Conservation (phyloP, 2,329 filamentous ascomycete genomes). For the Chrysoporthe puriensis region DNA sequence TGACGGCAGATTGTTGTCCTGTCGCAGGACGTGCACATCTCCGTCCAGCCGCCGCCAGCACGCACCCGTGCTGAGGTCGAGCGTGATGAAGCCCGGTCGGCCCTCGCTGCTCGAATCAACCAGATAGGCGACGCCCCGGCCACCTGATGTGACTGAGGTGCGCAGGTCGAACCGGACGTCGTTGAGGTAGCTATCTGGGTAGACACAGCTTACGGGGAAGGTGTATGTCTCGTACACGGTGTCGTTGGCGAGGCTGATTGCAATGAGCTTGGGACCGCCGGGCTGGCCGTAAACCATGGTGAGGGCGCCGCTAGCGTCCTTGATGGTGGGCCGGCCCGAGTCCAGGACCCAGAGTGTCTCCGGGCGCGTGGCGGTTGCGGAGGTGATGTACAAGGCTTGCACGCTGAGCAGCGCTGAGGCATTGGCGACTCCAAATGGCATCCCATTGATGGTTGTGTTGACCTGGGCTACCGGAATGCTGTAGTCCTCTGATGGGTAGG, state of each 20-base stretch:
- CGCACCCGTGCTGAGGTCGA: conserved; percentile 46
- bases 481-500: conserved; percentile 38
- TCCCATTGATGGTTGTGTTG: conserved; percentile 45
- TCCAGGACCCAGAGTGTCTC: conserved; percentile 52
- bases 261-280: conserved; percentile 49
- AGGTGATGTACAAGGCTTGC: conserved; percentile 49
- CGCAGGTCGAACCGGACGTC: conserved; percentile 51
- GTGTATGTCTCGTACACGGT: conserved; percentile 44
- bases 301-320: conserved; percentile 38
- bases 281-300: conserved; percentile 49
- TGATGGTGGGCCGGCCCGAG: conserved; percentile 48
- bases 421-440: conserved; percentile 49
- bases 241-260: conserved; percentile 45
- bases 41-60: conserved; percentile 45
- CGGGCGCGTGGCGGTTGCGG: conserved; percentile 31
- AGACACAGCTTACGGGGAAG: conserved; percentile 46
- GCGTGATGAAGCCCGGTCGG: conserved; percentile 50
- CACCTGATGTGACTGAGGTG: conserved; percentile 42
- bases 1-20: conserved; percentile 38
- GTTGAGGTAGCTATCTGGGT: conserved; percentile 50
- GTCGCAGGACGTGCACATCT: conserved; percentile 35
- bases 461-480: conserved; percentile 41
- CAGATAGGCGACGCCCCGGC: conserved; percentile 48
- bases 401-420: conserved; percentile 45
- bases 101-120: conserved; percentile 50